Percentiles rank a stretch among this genome's conserved stretches.
Conservation (phyloP, 1,139 yeast species). For the Suzukiozyma palmioleophila region DNA sequence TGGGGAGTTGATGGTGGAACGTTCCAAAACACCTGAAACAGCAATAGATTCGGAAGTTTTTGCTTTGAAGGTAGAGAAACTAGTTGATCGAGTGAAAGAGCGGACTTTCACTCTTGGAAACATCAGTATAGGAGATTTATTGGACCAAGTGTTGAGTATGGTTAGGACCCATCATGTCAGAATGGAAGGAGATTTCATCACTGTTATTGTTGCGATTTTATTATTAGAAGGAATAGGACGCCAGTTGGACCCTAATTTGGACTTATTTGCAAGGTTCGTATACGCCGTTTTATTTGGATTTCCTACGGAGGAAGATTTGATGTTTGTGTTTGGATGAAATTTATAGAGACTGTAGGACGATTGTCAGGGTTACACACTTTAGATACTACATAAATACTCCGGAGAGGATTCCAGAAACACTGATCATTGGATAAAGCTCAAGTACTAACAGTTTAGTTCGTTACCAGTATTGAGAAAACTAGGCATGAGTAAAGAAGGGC, state of each 20-base stretch:
- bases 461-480: slow-evolving; percentile 83
- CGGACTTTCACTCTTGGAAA: slow-evolving; percentile 91
- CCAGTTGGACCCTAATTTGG: slow-evolving; percentile 87
- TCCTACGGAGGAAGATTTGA: slow-evolving; percentile 37
- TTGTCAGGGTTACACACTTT: background rate
- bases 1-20: slow-evolving; percentile 91
- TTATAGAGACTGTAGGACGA: background rate
- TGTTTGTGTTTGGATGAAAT: slow-evolving; percentile 9
- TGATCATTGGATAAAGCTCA: too few species aligned
- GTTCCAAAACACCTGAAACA: slow-evolving; percentile 92
- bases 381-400: slow-evolving; percentile 10
- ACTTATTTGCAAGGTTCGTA: slow-evolving; percentile 92
- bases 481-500: slow-evolving; percentile 66
- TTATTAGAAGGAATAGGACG: slow-evolving; percentile 93
- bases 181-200: slow-evolving; percentile 95
- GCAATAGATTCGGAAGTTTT: slow-evolving; percentile 80
- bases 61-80: slow-evolving; percentile 78
- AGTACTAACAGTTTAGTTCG: slow-evolving; percentile 52
- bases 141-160: slow-evolving; percentile 85
- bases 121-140: slow-evolving; percentile 84
- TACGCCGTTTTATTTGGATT: slow-evolving; percentile 57
- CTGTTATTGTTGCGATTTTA: slow-evolving; percentile 87
- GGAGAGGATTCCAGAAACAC: background rate
- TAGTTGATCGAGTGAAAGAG: slow-evolving; percentile 76
- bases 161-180: slow-evolving; percentile 92